These are phyloP conservation scores for Grammothele lineata DNA, from an alignment of 768 basidiomycete genomes.

Conservation along the genomic window DNA sequence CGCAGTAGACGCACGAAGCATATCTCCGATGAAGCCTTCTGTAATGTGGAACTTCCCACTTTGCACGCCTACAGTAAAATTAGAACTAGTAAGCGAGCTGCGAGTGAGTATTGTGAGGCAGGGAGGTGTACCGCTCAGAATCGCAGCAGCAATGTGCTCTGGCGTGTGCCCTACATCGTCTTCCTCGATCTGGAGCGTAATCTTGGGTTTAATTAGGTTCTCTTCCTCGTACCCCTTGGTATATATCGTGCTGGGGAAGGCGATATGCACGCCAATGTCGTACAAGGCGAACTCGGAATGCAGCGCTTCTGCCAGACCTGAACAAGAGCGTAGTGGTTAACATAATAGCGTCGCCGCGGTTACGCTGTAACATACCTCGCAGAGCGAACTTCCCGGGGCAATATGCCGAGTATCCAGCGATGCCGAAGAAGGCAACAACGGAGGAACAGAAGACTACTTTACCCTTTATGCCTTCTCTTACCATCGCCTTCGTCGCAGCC, in stretches of 20 bases:
- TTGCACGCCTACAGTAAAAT: constrained; percentile 50
- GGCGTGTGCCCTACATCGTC: constrained; percentile 60
- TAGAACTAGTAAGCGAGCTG: neutral
- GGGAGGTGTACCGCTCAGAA: constrained; percentile 54
- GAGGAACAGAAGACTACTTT: constrained; percentile 81
- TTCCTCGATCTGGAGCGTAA: constrained; percentile 74
- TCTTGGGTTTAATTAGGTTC: constrained; percentile 69
- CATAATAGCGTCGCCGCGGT: too few species aligned
- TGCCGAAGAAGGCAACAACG: constrained; percentile 66
- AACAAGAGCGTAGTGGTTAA: too few species aligned
- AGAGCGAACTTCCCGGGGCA: constrained; percentile 84
- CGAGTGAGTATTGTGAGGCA: too few species aligned
- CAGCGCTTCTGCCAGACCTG: constrained; percentile 81
- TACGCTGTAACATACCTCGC: constrained; percentile 45
- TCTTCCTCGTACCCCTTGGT: constrained; percentile 79
- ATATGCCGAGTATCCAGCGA: constrained; percentile 78
- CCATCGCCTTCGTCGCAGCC: constrained; percentile 67
- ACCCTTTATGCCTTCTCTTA: constrained; percentile 46
- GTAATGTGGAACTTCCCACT: constrained; percentile 74
- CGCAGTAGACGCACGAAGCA: constrained; percentile 68
- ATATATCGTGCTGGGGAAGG: constrained; percentile 79
- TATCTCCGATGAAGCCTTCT: constrained; percentile 59
- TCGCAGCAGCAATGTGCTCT: constrained; percentile 53
- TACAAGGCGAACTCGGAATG: constrained; percentile 78
- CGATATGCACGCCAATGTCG: constrained; percentile 72